These are phyloP conservation scores for Bassia scoparia DNA, from an alignment of 148 eudicot genomes.

Conservation along the genomic window DNA sequence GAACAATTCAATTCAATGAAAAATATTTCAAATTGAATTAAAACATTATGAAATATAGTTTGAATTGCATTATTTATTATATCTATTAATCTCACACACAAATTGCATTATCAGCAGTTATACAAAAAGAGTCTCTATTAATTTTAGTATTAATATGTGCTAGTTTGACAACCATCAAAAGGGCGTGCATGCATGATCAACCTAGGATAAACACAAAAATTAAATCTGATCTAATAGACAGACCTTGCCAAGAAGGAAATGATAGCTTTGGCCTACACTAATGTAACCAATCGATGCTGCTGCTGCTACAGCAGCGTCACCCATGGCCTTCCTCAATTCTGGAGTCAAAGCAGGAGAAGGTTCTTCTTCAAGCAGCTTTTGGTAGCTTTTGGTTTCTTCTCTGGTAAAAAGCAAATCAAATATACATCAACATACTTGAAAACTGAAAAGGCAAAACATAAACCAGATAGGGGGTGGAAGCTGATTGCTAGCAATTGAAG, in stretches of 20 bases:
- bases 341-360: slow-evolving; percentile 95
- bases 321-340: slow-evolving; percentile 94
- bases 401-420: slow-evolving; percentile 38
- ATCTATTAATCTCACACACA: too few relatives aligned
- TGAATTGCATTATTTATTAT: too few relatives aligned
- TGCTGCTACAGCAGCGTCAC: slow-evolving; percentile 99
- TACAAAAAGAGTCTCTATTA: too few relatives aligned
- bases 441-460: slow-evolving; percentile 5
- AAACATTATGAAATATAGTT: too few relatives aligned
- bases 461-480: background rate
- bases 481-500: background rate
- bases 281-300: slow-evolving; percentile 96
- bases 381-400: slow-evolving; percentile 99
- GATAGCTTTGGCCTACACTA: slow-evolving; percentile 98
- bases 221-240: slow-evolving; percentile 13
- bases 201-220: background rate
- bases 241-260: slow-evolving; percentile 97
- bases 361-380: slow-evolving; percentile 95
- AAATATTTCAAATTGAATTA: too few relatives aligned
- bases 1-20: too few relatives aligned
- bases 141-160: too few relatives aligned
- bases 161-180: background rate
- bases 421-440: background rate
- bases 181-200: too few relatives aligned
- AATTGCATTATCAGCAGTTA: too few relatives aligned